These are phyloP conservation scores for Metarhizium guizhouense DNA, from an alignment of 2,329 filamentous ascomycete species.

Conservation along the genomic window DNA sequence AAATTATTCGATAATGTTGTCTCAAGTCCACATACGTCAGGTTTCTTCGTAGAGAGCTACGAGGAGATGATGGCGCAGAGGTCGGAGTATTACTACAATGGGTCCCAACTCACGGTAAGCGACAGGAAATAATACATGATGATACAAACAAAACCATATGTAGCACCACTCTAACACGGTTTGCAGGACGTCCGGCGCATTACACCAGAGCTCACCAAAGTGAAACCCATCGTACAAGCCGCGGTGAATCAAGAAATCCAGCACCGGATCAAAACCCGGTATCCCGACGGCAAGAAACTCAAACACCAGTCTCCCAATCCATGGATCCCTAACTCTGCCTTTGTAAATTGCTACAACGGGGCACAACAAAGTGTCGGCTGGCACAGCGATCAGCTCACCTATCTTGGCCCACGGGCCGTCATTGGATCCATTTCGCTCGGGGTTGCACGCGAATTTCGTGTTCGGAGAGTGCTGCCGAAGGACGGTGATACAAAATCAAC, in stretches of 20 bases:
- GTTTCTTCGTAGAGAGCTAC: constrained; percentile 71
- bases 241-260: constrained; percentile 73
- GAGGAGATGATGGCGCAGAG: constrained; percentile 63
- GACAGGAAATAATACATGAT: background rate
- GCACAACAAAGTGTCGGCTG: constrained; percentile 78
- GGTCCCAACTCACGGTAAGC: constrained; percentile 54
- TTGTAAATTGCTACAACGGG: constrained; percentile 90
- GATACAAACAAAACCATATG: background rate
- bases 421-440: constrained; percentile 89
- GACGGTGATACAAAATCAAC: constrained; percentile 30
- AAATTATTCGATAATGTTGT: constrained; percentile 86
- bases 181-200: constrained; percentile 63
- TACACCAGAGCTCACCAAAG: constrained; percentile 63
- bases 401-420: constrained; percentile 77
- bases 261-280: constrained; percentile 57
- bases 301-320: constrained; percentile 62
- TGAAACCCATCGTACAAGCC: constrained; percentile 60
- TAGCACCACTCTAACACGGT: background rate
- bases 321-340: constrained; percentile 83
- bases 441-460: constrained; percentile 86
- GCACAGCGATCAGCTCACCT: constrained; percentile 88
- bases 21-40: constrained; percentile 72
- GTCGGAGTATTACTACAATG: constrained; percentile 80
- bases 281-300: constrained; percentile 64
- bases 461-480: constrained; percentile 64